Conservation (phyloP, 768 basidiomycete genomes). For the Russula olivacea region DNA sequence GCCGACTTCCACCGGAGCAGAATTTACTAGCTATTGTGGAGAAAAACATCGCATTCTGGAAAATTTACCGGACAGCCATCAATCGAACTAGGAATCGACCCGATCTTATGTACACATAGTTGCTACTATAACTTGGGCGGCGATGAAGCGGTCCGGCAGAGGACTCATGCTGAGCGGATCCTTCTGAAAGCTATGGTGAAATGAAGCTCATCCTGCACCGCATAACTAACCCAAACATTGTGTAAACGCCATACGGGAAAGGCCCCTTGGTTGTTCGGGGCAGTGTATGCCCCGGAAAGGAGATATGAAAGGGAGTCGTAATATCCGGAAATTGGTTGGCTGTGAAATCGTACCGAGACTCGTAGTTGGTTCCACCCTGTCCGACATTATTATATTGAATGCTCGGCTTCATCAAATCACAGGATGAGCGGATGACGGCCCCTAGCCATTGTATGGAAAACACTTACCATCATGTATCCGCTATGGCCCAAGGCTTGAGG, state of each 20-base stretch:
- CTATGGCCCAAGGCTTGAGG: not conserved
- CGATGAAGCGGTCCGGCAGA: too few species aligned
- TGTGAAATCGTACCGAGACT: not conserved
- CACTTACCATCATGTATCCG: not conserved
- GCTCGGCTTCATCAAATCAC: not conserved
- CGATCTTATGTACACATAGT: too few species aligned
- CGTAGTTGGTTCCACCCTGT: not conserved
- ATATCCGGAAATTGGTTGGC: not conserved
- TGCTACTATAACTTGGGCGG: too few species aligned
- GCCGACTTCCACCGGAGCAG: too few species aligned
- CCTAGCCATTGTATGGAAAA: not conserved
- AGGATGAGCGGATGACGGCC: not conserved
- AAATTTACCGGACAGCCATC: too few species aligned
- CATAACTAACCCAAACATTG: not conserved
- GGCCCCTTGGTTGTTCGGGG: not conserved
- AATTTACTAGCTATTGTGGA: too few species aligned
- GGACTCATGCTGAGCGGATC: not conserved
- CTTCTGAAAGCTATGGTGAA: constrained; percentile 1
- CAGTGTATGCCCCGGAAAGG: not conserved
- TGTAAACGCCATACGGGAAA: not conserved
- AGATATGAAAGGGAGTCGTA: not conserved
- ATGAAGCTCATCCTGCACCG: constrained; percentile 4
- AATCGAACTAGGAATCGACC: too few species aligned
- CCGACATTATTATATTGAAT: not conserved
- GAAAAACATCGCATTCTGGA: too few species aligned